A percentile compares a stretch with the other conserved stretches of the same genome.
These are phyloP conservation scores for Kodamaea sagamina DNA, from an alignment of 805 yeast species.

Conservation along the genomic window DNA sequence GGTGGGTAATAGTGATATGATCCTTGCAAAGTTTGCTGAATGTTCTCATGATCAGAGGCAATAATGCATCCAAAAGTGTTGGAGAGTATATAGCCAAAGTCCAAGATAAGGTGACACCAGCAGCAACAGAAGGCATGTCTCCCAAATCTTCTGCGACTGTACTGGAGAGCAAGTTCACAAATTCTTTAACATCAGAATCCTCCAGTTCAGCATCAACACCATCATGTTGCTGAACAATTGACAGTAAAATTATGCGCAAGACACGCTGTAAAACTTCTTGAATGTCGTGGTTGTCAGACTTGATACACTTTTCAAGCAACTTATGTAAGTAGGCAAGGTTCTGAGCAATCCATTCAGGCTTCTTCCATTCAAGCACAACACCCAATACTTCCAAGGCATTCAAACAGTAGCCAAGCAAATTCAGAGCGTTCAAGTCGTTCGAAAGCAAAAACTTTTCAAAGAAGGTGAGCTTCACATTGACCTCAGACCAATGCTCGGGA, in stretches of 20 bases:
- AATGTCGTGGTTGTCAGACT: slow-evolving; percentile 80
- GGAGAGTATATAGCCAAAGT: slow-evolving; percentile 78
- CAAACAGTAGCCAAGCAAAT: slow-evolving; percentile 73
- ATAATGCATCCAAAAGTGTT: slow-evolving; percentile 66
- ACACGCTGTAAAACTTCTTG: slow-evolving; percentile 84
- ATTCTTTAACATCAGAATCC: slow-evolving; percentile 58
- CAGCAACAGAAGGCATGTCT: slow-evolving; percentile 75
- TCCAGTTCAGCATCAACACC: slow-evolving; percentile 42
- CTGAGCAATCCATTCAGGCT: slow-evolving; percentile 74
- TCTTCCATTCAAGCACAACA: slow-evolving; percentile 77
- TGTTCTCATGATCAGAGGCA: slow-evolving; percentile 80
- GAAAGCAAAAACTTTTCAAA: slow-evolving; percentile 85
- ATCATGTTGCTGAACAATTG: slow-evolving; percentile 48
- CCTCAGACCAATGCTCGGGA: slow-evolving; percentile 82
- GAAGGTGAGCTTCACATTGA: slow-evolving; percentile 78
- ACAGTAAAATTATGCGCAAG: slow-evolving; percentile 64
- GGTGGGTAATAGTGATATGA: slow-evolving; percentile 67
- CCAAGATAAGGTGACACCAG: slow-evolving; percentile 83
- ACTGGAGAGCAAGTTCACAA: slow-evolving; percentile 59
- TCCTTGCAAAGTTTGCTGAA: slow-evolving; percentile 88
- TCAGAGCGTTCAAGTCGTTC: slow-evolving; percentile 69
- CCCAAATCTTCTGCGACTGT: slow-evolving; percentile 80
- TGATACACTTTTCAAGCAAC: slow-evolving; percentile 76
- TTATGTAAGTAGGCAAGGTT: slow-evolving; percentile 70
- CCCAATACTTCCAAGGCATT: slow-evolving; percentile 90